phyloP scores from a whole-genome alignment of 2,329 filamentous ascomycete genomes.

The Chrysoporthe austroafricana region DNA sequence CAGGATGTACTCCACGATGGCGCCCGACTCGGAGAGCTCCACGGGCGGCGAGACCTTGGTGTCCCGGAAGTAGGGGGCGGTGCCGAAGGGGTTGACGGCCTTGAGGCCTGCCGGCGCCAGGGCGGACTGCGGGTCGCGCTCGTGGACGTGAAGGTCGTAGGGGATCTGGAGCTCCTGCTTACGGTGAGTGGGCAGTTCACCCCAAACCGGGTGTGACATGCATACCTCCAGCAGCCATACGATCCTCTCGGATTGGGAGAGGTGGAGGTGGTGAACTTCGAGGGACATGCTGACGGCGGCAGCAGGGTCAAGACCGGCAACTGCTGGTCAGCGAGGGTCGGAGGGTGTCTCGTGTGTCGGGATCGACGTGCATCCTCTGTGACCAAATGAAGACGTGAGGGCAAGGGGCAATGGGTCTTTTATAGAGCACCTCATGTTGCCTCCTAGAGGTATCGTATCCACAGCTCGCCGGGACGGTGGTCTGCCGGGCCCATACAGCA shows the following conservation, averaged over 20 bases:
- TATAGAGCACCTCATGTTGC: not conserved
- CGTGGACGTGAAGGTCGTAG: slow-evolving; percentile 46
- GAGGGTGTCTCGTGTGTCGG: not conserved
- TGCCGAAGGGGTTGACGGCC: slow-evolving; percentile 52
- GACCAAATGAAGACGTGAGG: not conserved
- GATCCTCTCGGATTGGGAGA: slow-evolving; percentile 67
- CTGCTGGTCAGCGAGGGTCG: not conserved
- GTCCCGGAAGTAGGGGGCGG: slow-evolving; percentile 65
- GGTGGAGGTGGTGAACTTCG: slow-evolving; percentile 56
- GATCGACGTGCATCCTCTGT: not conserved
- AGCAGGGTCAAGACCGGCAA: not conserved
- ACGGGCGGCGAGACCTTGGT: slow-evolving; percentile 44
- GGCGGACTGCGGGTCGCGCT: slow-evolving; percentile 36
- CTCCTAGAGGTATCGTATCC: not conserved
- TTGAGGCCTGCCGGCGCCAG: slow-evolving; percentile 45
- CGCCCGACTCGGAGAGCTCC: slow-evolving; percentile 60
- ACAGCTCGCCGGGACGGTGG: not conserved
- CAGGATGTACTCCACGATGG: slow-evolving; percentile 65
- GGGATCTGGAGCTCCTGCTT: slow-evolving; percentile 55
- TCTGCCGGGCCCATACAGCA: not conserved
- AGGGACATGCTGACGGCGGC: slow-evolving; percentile 34
- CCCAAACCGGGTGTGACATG: not conserved
- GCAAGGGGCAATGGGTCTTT: not conserved
- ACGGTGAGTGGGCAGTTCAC: not conserved
- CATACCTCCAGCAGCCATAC: slow-evolving; percentile 63